phyloP scores from a whole-genome alignment of 2,329 filamentous ascomycete genomes.

The Sclerotinia sclerotiorum region DNA sequence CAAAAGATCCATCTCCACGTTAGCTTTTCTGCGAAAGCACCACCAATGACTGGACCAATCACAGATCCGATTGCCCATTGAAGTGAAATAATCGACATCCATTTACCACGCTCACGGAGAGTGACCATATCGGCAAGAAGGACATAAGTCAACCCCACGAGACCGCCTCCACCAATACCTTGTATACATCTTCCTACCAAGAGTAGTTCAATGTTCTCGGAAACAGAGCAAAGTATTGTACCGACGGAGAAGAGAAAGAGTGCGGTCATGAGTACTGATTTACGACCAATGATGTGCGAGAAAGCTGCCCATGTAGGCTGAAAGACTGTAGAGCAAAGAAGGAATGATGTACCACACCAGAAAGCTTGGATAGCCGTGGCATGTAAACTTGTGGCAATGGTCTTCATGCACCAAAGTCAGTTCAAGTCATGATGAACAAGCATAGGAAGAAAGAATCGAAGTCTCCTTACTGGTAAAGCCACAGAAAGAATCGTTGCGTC shows the following conservation, averaged over 20 bases:
- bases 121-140: conserved; percentile 49
- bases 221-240: conserved; percentile 40
- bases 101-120: conserved; percentile 45
- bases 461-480: conserved; percentile 31
- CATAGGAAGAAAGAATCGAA: conserved; percentile 5
- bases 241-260: conserved; percentile 32
- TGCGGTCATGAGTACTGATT: conserved; percentile 31
- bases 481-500: conserved; percentile 59
- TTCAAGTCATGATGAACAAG: conserved; percentile 5
- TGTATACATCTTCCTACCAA: conserved; percentile 45
- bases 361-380: conserved; percentile 61
- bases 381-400: conserved; percentile 55
- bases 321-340: conserved; percentile 62
- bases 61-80: conserved; percentile 38
- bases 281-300: conserved; percentile 34
- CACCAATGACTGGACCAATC: conserved; percentile 44
- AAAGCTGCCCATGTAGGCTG: conserved; percentile 47
- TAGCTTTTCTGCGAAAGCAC: conserved; percentile 44
- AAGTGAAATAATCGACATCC: conserved; percentile 35
- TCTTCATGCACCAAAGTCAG: conserved; percentile 34
- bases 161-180: conserved; percentile 51
- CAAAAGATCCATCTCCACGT: conserved; percentile 39
- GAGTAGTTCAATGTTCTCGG: conserved; percentile 36
- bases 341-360: conserved; percentile 65
- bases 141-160: conserved; percentile 48